Percentiles rank a stretch among this genome's conserved stretches.
Conservation (phyloP, 2,329 filamentous ascomycete genomes). For the Fusarium decemcellulare region DNA sequence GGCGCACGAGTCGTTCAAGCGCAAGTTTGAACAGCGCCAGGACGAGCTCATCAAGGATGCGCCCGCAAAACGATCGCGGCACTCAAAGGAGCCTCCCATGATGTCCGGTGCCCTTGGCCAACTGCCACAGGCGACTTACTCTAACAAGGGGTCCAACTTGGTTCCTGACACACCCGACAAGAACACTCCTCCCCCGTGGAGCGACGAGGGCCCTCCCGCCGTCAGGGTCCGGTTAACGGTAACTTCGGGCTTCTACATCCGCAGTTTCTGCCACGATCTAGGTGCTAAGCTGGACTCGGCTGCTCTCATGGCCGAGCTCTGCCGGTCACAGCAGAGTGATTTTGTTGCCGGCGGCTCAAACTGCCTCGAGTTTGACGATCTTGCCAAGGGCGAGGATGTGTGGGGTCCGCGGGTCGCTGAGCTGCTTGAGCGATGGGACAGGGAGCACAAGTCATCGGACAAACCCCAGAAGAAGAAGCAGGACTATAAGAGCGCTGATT, state of each 20-base stretch:
- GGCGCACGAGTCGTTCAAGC: slow-evolving; percentile 70
- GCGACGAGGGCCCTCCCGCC: slow-evolving; percentile 78
- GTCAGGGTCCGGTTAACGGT: slow-evolving; percentile 91
- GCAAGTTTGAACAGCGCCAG: slow-evolving; percentile 70
- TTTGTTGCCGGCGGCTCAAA: slow-evolving; percentile 80
- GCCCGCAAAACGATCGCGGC: slow-evolving; percentile 53
- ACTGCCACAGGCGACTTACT: slow-evolving; percentile 60
- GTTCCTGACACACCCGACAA: slow-evolving; percentile 63
- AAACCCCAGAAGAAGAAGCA: slow-evolving; percentile 42
- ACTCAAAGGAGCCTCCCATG: slow-evolving; percentile 56
- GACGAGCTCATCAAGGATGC: slow-evolving; percentile 69
- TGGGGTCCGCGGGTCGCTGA: slow-evolving; percentile 82
- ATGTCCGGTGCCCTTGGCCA: slow-evolving; percentile 72
- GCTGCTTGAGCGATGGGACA: slow-evolving; percentile 62
- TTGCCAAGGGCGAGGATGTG: slow-evolving; percentile 81
- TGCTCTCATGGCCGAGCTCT: slow-evolving; percentile 87
- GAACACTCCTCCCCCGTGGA: slow-evolving; percentile 69
- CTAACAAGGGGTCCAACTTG: slow-evolving; percentile 64
- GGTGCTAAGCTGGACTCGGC: slow-evolving; percentile 86
- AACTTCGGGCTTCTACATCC: slow-evolving; percentile 96
- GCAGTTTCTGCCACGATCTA: slow-evolving; percentile 92
- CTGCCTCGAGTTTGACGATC: slow-evolving; percentile 83
- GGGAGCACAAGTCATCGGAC: slow-evolving; percentile 46
- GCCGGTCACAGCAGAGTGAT: slow-evolving; percentile 84
- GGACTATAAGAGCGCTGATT: slow-evolving; percentile 18